phyloP scores from a whole-genome alignment of 2,329 filamentous ascomycete genomes.

The Exophiala bonariae region DNA sequence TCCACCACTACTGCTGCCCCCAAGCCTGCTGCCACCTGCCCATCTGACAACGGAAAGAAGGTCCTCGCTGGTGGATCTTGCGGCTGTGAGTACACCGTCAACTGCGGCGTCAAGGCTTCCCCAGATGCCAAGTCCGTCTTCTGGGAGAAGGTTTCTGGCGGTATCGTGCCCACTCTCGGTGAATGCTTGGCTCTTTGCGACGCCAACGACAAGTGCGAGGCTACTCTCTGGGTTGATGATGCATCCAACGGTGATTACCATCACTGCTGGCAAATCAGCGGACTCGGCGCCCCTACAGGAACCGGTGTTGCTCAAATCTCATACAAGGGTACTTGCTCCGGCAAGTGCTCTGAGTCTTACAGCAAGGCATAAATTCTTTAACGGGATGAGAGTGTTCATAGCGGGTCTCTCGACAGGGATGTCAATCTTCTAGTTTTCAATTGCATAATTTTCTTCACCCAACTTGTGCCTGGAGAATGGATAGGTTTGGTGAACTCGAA shows the following conservation, averaged over 20 bases:
- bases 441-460: conserved; percentile 3
- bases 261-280: conserved; percentile 18
- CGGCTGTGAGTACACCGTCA: conserved; percentile 14
- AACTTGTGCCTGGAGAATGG: conserved; percentile 1
- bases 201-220: conserved; percentile 16
- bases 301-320: conserved; percentile 17
- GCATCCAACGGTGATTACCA: conserved; percentile 13
- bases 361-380: background rate
- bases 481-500: conserved; percentile 1
- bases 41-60: conserved; percentile 12
- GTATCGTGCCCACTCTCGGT: conserved; percentile 9
- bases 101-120: conserved; percentile 16
- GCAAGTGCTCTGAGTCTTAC: conserved; percentile 13
- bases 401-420: background rate
- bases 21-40: conserved; percentile 13
- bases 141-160: conserved; percentile 9
- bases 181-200: conserved; percentile 19
- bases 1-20: conserved; percentile 3
- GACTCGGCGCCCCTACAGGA: conserved; percentile 5
- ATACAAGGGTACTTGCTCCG: conserved; percentile 20
- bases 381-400: background rate
- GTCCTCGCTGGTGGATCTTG: conserved; percentile 15
- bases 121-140: conserved; percentile 9
- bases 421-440: background rate
- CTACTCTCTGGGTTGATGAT: conserved; percentile 19